Evolutionary conservation across 192 early-diverging fungal species (phyloP).

Genomic region (Coemansia sp.): DNA sequence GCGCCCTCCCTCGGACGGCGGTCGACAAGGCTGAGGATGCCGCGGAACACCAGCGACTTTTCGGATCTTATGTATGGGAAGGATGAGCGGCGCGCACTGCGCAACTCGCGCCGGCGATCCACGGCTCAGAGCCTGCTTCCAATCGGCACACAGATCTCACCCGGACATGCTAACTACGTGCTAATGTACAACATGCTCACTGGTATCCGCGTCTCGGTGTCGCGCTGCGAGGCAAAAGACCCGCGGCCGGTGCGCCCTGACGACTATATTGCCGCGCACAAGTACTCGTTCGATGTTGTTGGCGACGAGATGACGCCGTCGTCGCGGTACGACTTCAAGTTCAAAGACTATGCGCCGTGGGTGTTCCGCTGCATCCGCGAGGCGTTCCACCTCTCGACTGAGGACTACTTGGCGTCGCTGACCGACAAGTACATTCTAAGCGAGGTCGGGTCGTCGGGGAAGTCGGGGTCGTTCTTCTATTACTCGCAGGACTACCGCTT

Average conservation of each 20-base stretch:
- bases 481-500: conserved; percentile 97
- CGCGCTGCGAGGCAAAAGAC: conserved; percentile 84
- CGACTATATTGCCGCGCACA: conserved; percentile 89
- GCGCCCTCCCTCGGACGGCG: conserved; percentile 3
- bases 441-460: conserved; percentile 92
- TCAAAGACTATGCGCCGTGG: conserved; percentile 99
- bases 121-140: conserved; percentile 25
- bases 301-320: conserved; percentile 96
- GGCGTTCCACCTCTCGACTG: conserved; percentile 82
- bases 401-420: conserved; percentile 91
- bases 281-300: conserved; percentile 93
- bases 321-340: conserved; percentile 97
- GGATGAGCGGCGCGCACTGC: conserved; percentile 36
- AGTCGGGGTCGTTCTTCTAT: conserved; percentile 96
- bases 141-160: conserved; percentile 82
- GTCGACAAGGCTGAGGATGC: conserved; percentile 23
- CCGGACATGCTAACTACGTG: conserved; percentile 94
- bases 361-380: conserved; percentile 91
- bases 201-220: conserved; percentile 88
- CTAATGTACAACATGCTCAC: conserved; percentile 99
- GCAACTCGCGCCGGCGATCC: conserved; percentile 42
- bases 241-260: conserved; percentile 66
- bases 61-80: conserved; percentile 18
- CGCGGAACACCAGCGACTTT: conserved; percentile 51
- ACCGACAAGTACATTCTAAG: conserved; percentile 97